Percentiles rank a stretch among this genome's conserved stretches.
Evolutionary conservation across 2,329 filamentous ascomycete species (phyloP).

Genomic region (Coniochaeta sp.): DNA sequence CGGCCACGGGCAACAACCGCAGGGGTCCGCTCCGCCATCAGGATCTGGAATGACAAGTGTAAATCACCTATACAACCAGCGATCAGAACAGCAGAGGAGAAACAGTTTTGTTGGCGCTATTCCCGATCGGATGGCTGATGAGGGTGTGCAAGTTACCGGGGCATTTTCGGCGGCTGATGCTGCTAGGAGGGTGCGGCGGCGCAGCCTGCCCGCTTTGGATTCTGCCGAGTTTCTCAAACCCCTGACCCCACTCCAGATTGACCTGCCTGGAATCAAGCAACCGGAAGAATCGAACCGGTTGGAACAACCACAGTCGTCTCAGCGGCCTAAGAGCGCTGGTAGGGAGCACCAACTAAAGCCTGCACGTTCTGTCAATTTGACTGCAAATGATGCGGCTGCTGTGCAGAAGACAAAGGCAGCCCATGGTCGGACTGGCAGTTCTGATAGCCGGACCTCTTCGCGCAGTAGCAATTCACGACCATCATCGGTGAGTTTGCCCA

Average conservation of each 20-base stretch:
- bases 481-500: constrained; percentile 52
- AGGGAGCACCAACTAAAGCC: constrained; percentile 28
- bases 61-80: constrained; percentile 46
- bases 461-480: constrained; percentile 54
- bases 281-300: constrained; percentile 24
- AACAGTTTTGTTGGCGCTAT: constrained; percentile 38
- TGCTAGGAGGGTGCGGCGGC: constrained; percentile 69
- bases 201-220: constrained; percentile 69
- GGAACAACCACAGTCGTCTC: constrained; percentile 19
- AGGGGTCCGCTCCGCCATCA: constrained; percentile 34
- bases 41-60: constrained; percentile 47
- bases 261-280: constrained; percentile 17
- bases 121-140: constrained; percentile 37
- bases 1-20: constrained; percentile 14
- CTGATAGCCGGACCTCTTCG: constrained; percentile 55
- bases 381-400: constrained; percentile 26
- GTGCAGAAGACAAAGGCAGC: constrained; percentile 20
- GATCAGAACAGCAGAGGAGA: constrained; percentile 26
- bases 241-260: constrained; percentile 25
- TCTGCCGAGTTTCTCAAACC: constrained; percentile 32
- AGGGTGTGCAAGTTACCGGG: constrained; percentile 62
- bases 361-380: constrained; percentile 11
- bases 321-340: not conserved
- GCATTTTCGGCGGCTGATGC: constrained; percentile 53
- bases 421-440: constrained; percentile 47